Evolutionary conservation across 2,329 filamentous ascomycete genomes (phyloP), one percentile per base, ranked within the genome.

Genomic region (Ceratocystis papillata): DNA sequence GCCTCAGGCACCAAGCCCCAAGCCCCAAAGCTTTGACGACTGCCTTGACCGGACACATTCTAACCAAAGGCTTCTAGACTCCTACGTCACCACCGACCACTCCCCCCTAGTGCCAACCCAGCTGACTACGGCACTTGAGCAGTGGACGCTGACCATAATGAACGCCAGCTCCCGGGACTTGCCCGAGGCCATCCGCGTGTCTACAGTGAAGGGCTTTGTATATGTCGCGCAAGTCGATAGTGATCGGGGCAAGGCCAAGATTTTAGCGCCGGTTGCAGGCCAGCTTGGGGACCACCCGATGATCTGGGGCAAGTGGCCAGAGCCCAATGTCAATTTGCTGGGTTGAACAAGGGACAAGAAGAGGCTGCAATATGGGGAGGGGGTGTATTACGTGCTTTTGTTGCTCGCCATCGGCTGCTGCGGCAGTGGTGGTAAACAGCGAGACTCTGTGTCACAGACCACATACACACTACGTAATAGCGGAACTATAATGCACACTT

Each of bases 191-290:
- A 86, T 97, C 57, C 83, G 90, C 12, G 87, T 92, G 70, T 86
- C 91, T 6, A 88, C 87, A 66, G 86, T 97, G 37, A 88, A 95
- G 82, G 94, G 94, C 0, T 99, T 96, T 72, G 82, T 96, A 37
- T 96, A 96, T 72, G 88, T 97, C 17, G 87, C 90, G 0, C 90
- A 96, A 69, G 90, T 97, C 3, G 92, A 99, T 72, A 88, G 90
- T 72, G 87, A 88, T 71, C 88, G 88, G 74, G 85, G 85, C 70
- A 88, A 89, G 74, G 80, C 96, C 41, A 88, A 89, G 72, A 79
- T 97, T 22, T 77, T 99, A 67, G 87, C 89, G 20, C 94, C 94
- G 1, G 85, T 96, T 68, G 89, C 88, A 64, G 91, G 91, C 1
- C 82, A 88, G 67, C 80, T 96, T 68, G 90, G 90, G 0, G 84